These are phyloP conservation scores for Megacollybia platyphylla DNA, from an alignment of 1,284 basidiomycete genomes.

Conservation along the genomic window DNA sequence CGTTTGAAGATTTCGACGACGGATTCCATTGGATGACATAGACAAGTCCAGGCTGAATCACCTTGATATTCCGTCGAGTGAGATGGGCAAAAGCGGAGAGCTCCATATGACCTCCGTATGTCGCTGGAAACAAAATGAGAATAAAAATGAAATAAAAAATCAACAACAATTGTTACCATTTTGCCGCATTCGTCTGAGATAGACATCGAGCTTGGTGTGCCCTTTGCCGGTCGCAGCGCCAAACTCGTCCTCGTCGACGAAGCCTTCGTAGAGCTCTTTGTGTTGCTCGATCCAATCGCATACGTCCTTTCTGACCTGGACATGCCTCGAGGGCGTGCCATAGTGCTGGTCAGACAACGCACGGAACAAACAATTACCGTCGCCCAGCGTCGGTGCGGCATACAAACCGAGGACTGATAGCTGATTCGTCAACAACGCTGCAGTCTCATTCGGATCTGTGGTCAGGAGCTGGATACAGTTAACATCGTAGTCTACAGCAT, in stretches of 20 bases:
- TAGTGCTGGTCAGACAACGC: slow-evolving; percentile 74
- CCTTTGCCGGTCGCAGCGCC: slow-evolving; percentile 7
- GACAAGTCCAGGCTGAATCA: slow-evolving; percentile 80
- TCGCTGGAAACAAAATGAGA: slow-evolving; percentile 30
- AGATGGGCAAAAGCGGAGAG: slow-evolving; percentile 83
- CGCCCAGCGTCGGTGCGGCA: slow-evolving; percentile 66
- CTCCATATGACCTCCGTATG: slow-evolving; percentile 87
- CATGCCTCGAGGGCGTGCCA: slow-evolving; percentile 63
- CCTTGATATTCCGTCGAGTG: slow-evolving; percentile 70
- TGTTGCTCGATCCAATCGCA: slow-evolving; percentile 74
- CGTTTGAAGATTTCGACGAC: slow-evolving; percentile 12
- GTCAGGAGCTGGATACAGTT: slow-evolving; percentile 27
- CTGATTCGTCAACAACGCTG: slow-evolving; percentile 52
- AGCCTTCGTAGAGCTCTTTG: slow-evolving; percentile 69
- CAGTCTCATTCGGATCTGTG: slow-evolving; percentile 53
- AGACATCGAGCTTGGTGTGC: slow-evolving; percentile 5
- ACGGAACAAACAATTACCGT: slow-evolving; percentile 84
- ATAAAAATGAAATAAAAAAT: slow-evolving; percentile 3
- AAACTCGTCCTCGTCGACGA: slow-evolving; percentile 68
- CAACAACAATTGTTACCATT: slow-evolving; percentile 1
- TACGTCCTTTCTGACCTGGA: slow-evolving; percentile 58
- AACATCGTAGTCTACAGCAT: slow-evolving; percentile 3
- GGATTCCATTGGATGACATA: slow-evolving; percentile 67
- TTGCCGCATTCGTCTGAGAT: slow-evolving; percentile 8
- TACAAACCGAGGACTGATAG: slow-evolving; percentile 66